Conservation (phyloP, 192 early-diverging fungal species). For the Coemansia sp. region DNA sequence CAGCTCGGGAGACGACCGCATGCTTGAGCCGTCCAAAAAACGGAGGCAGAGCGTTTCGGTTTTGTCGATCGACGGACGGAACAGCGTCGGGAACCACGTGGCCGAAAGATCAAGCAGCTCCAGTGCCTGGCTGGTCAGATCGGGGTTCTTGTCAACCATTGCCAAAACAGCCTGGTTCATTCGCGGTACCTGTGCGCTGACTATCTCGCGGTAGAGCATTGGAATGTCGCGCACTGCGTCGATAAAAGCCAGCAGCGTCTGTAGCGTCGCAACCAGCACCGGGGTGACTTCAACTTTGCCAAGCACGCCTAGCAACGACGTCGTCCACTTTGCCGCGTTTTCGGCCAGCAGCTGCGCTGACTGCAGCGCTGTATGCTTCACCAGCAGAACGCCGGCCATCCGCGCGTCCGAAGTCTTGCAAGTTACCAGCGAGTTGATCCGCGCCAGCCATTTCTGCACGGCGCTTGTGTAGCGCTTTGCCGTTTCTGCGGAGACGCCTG, state of each 20-base stretch:
- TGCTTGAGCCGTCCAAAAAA: conserved; percentile 13
- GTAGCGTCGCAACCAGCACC: conserved; percentile 19
- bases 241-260: conserved; percentile 37
- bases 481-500: conserved; percentile 10
- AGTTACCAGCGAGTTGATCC: conserved; percentile 34
- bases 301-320: conserved; percentile 25
- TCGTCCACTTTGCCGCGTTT: conserved; percentile 42
- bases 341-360: conserved; percentile 34
- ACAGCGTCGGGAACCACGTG: conserved; percentile 46
- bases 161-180: conserved; percentile 47
- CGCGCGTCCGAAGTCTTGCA: conserved; percentile 42
- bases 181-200: conserved; percentile 36
- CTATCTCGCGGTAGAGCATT: conserved; percentile 38
- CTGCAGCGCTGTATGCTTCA: conserved; percentile 48
- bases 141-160: conserved; percentile 35
- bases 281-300: conserved; percentile 30
- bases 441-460: conserved; percentile 45
- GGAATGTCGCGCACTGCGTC: conserved; percentile 47
- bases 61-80: conserved; percentile 47
- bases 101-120: conserved; percentile 37
- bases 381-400: conserved; percentile 40
- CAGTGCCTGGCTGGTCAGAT: conserved; percentile 18
- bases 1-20: not conserved
- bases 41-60: conserved; percentile 37
- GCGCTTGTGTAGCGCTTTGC: conserved; percentile 35